Evolutionary conservation across 2,329 filamentous ascomycete genomes (phyloP), one percentile per base, ranked within the genome.

Genomic region (Gnomoniopsis smithogilvyi): DNA sequence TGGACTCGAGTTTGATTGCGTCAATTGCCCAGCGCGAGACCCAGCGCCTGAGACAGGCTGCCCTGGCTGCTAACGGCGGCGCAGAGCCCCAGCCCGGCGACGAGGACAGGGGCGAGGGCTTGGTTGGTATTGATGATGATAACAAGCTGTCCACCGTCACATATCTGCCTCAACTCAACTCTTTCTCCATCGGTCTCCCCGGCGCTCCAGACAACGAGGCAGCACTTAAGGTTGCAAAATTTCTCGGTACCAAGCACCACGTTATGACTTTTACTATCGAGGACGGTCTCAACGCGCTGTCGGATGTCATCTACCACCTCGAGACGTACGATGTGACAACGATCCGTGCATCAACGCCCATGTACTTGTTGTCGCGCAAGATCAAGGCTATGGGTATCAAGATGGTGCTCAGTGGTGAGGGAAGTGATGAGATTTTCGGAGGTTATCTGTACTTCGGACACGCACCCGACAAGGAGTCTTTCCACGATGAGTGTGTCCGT

Each of bases 311-410:
- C 72, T 97, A 90, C 80, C 95, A 99, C 78, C 86, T 99, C 62
- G 95, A 99, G 80, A 92, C 92, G 15, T 99, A 95, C 78, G 95
- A 99, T 73, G 95, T 99, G 26, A 99, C 95, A 55, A 99, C 95
- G 3, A 98, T 99, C 72, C 92, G 95, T 72, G 95, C 95, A 57
- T 98, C 94, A 12, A 99, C 95, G 12, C 95, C 95, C 65, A 99
- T 99, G 95, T 99, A 97, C 79, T 81, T 99, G 64, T 84, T 99
- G 51, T 95, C 92, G 63, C 88, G 96, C 73, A 99, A 99, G 83
- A 99, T 99, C 82, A 99, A 99, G 83, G 95, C 93, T 38, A 94
- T 97, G 88, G 95, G 95, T 64, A 91, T 99, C 72, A 99, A 99
- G 86, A 99, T 99, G 95, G 95, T 99, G 59, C 84, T 99, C 63